Evolutionary conservation across 2,329 filamentous ascomycete genomes (phyloP).

Genomic region (Cladosporium austrohemisphaericum): DNA sequence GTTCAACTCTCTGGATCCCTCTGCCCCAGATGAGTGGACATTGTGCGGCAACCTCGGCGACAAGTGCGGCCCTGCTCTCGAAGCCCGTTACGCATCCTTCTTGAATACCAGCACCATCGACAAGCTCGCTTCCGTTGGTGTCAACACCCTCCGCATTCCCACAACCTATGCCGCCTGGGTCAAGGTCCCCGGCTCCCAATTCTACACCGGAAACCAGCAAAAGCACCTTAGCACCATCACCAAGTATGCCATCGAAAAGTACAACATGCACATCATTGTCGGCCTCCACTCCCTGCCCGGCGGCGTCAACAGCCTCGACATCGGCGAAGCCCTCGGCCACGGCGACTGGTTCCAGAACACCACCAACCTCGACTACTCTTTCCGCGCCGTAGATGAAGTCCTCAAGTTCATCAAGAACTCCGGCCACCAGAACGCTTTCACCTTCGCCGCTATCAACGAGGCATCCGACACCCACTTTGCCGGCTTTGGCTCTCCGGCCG

Average conservation of each 20-base stretch:
- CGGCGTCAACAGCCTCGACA: slow-evolving; percentile 32
- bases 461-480: slow-evolving; percentile 33
- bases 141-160: slow-evolving; percentile 36
- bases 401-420: slow-evolving; percentile 33
- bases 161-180: slow-evolving; percentile 38
- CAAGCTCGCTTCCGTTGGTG: slow-evolving; percentile 30
- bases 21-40: slow-evolving; percentile 35
- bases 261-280: slow-evolving; percentile 37
- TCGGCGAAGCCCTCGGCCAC: slow-evolving; percentile 29
- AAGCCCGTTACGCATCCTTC: slow-evolving; percentile 19
- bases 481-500: slow-evolving; percentile 33
- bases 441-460: slow-evolving; percentile 39
- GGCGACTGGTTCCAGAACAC: slow-evolving; percentile 36
- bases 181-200: slow-evolving; percentile 31
- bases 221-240: slow-evolving; percentile 31
- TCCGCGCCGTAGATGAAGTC: slow-evolving; percentile 31
- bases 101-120: slow-evolving; percentile 30
- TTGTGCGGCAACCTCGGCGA: slow-evolving; percentile 32
- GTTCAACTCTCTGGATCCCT: slow-evolving; percentile 25
- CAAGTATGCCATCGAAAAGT: slow-evolving; percentile 35
- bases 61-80: slow-evolving; percentile 19
- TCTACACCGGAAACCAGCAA: slow-evolving; percentile 35
- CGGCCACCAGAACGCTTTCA: slow-evolving; percentile 31
- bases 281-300: slow-evolving; percentile 34
- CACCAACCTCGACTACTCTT: slow-evolving; percentile 34